Evolutionary conservation across 2,329 filamentous ascomycete genomes (phyloP), one percentile per base, ranked within the genome.

Genomic region (Verticillium longisporum): DNA sequence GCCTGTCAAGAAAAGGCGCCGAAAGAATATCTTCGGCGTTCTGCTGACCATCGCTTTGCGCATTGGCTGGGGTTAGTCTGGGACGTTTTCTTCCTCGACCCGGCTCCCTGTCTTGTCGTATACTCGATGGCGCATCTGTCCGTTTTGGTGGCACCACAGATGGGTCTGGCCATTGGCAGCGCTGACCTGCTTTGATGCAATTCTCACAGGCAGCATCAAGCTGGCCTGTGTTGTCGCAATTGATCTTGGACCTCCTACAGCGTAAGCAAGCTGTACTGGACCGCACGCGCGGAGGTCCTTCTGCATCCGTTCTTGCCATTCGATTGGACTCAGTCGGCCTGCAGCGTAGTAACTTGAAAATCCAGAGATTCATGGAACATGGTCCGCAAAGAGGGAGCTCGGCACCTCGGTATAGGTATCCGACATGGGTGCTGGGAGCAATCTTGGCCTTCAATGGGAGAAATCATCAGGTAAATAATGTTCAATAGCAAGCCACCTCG

Each of bases 241-340:
- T 94, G 71, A 94, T 91, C 76, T 95, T 96, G 71, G 89, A 92
- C 68, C 86, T 85, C 61, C 91, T 83, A 71, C 91, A 94, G 65
- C 86, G 82, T 63, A 85, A 80, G 74, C 91, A 95, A 56, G 91
- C 90, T 70, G 94, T 91, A 69, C 88, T 91, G 56, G 90, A 92
- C 67, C 91, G 84, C 84, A 92, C 89, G 37, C 80, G 80, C 13
- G 45, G 21, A 10, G 45, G 77, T 73, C 61, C 78, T 76, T 59
- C 57, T 68, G 73, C 73, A n/a, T 80, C 79, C 69, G 45, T 75
- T 75, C 55, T 71, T 66, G 56, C 74, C 73, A 63, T 77, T 79
- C 68, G 76, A 77, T 36, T 36, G 37, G 56, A 45, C 36, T 10
- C 38, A 32, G 58, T 33, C 26, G 34, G 32, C 61, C 61, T 6